Percentiles rank a stretch among this genome's conserved stretches.
Evolutionary conservation across 108 stramenopile species (phyloP).

Genomic region (Licmophora abbreviata): DNA sequence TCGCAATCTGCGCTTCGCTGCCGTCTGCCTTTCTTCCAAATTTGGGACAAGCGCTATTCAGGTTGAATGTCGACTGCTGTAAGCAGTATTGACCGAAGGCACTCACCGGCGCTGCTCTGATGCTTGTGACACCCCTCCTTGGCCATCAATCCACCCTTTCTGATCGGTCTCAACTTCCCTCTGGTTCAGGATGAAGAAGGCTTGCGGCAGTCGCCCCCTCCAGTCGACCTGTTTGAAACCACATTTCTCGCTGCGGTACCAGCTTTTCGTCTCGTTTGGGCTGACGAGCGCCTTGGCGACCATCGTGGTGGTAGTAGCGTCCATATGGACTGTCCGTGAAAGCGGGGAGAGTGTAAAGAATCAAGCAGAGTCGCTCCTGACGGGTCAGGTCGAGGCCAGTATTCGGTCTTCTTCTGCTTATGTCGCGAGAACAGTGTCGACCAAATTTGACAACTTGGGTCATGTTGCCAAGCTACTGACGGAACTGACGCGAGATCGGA

Average conservation of each 20-base stretch:
- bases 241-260: conserved; percentile 36
- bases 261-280: conserved; percentile 46
- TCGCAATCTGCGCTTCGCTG: too few species aligned
- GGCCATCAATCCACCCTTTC: too few species aligned
- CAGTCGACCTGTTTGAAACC: conserved; percentile 24
- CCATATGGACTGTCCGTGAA: conserved; percentile 6
- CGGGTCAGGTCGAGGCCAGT: conserved; percentile 11
- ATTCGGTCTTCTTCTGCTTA: conserved; percentile 11
- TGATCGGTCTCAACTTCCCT: too few species aligned
- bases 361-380: conserved; percentile 10
- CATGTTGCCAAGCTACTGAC: conserved; percentile 15
- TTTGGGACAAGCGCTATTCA: too few species aligned
- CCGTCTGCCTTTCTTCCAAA: too few species aligned
- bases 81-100: too few species aligned
- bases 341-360: conserved; percentile 28
- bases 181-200: background rate
- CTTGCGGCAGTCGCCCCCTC: background rate
- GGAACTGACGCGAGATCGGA: conserved; percentile 39
- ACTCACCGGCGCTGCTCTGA: too few species aligned
- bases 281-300: conserved; percentile 23
- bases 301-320: conserved; percentile 26
- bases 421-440: conserved; percentile 14
- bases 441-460: conserved; percentile 14
- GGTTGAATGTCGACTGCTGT: too few species aligned
- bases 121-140: too few species aligned